Conservation (phyloP, 331 rosid species). For the Cydonia oblonga region DNA sequence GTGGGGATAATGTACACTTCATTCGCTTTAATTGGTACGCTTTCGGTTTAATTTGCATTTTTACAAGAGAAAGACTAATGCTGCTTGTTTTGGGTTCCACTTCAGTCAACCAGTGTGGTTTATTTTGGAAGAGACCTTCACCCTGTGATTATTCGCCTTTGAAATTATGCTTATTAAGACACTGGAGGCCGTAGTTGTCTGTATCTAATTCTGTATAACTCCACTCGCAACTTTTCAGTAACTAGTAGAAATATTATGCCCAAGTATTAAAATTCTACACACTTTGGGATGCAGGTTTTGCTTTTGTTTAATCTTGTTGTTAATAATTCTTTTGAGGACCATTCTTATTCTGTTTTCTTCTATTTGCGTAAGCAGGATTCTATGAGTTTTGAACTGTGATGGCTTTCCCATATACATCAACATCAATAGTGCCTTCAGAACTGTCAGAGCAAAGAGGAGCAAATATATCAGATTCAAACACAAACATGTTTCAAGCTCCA, state of each 20-base stretch:
- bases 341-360: not conserved
- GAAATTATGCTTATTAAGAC: not conserved
- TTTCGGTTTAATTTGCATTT: not conserved
- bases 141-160: not conserved
- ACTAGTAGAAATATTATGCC: not conserved
- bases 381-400: conserved; percentile 28
- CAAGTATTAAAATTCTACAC: not conserved
- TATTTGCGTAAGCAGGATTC: conserved; percentile 24
- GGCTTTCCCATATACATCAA: conserved; percentile 34
- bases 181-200: not conserved
- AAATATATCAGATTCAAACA: conserved; percentile 36
- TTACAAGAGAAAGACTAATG: not conserved
- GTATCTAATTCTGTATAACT: not conserved
- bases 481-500: conserved; percentile 36
- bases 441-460: conserved; percentile 47
- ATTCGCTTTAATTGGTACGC: not conserved
- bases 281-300: not conserved
- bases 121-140: not conserved
- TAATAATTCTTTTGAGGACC: not conserved
- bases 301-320: not conserved
- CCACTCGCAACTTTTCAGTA: not conserved
- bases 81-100: not conserved
- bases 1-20: not conserved
- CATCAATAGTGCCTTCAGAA: conserved; percentile 25
- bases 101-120: not conserved